phyloP scores from a whole-genome alignment of 169 alveolate genomes.

The Eimeria maxima region DNA sequence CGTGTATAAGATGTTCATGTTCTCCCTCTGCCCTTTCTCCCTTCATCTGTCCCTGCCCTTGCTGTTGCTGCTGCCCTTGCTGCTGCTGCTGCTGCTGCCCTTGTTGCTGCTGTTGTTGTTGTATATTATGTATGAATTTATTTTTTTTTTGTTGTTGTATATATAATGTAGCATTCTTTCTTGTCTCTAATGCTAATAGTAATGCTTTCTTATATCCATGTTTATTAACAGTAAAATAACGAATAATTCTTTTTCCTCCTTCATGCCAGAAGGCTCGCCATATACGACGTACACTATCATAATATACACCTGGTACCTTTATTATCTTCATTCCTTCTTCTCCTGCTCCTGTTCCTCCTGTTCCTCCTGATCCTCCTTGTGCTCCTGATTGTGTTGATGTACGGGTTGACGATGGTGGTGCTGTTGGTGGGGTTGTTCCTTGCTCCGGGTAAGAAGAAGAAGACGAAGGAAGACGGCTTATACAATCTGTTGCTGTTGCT shows the following conservation, averaged over 20 bases:
- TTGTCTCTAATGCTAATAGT: constrained; percentile 64
- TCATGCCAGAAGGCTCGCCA: constrained; percentile 82
- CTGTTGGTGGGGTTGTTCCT: too few relatives aligned
- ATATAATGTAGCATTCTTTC: constrained; percentile 55
- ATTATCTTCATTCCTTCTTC: not conserved
- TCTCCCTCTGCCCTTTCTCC: too few relatives aligned
- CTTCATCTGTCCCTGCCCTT: not conserved
- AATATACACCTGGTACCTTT: constrained; percentile 77
- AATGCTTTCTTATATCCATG: constrained; percentile 70
- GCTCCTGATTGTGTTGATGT: too few relatives aligned
- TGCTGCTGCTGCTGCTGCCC: constrained; percentile 33
- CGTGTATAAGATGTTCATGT: not conserved
- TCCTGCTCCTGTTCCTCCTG: constrained; percentile 31
- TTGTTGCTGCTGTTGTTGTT: not conserved
- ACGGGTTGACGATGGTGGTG: too few relatives aligned
- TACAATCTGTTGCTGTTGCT: too few relatives aligned
- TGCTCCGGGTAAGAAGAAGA: too few relatives aligned
- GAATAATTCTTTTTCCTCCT: constrained; percentile 67
- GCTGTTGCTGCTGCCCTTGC: not conserved
- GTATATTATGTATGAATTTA: not conserved
- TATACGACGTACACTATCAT: constrained; percentile 65
- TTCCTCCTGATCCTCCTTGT: constrained; percentile 28
- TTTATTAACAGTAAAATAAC: constrained; percentile 76
- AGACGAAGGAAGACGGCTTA: too few relatives aligned
- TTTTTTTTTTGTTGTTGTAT: constrained; percentile 41